phyloP scores from a whole-genome alignment of 2,329 filamentous ascomycete genomes.

The Venturiaceae sp. region DNA sequence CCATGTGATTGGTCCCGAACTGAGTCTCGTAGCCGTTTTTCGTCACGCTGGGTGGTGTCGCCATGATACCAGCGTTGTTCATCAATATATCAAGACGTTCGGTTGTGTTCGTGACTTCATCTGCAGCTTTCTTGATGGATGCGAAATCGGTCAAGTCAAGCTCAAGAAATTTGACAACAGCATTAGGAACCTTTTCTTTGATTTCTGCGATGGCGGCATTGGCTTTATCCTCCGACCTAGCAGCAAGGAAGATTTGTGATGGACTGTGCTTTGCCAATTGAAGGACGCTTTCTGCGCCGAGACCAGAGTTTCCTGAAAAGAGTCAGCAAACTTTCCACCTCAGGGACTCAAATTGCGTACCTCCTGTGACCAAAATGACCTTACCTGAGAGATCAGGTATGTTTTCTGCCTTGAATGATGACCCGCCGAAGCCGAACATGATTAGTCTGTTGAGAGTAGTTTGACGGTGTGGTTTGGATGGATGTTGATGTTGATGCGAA shows the following conservation, averaged over 20 bases:
- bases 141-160: constrained; percentile 31
- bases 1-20: constrained; percentile 10
- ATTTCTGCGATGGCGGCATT: constrained; percentile 23
- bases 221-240: neutral
- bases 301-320: neutral
- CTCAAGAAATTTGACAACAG: constrained; percentile 25
- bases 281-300: neutral
- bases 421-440: constrained; percentile 17
- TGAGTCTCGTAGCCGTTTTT: constrained; percentile 9
- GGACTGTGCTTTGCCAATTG: constrained; percentile 6
- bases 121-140: constrained; percentile 29
- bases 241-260: neutral
- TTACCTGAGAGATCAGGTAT: constrained; percentile 32
- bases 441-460: neutral
- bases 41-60: neutral
- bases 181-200: constrained; percentile 25
- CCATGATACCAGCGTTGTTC: constrained; percentile 26
- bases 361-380: constrained; percentile 34
- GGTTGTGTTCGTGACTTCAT: constrained; percentile 21
- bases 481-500: neutral
- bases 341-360: constrained; percentile 17
- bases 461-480: neutral
- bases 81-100: constrained; percentile 35
- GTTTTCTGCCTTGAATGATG: constrained; percentile 15
- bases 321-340: neutral